Base-by-base conservation (phyloP, 2,329 filamentous ascomycete genomes). In the Aspergillus pseudotamarii region DNA sequence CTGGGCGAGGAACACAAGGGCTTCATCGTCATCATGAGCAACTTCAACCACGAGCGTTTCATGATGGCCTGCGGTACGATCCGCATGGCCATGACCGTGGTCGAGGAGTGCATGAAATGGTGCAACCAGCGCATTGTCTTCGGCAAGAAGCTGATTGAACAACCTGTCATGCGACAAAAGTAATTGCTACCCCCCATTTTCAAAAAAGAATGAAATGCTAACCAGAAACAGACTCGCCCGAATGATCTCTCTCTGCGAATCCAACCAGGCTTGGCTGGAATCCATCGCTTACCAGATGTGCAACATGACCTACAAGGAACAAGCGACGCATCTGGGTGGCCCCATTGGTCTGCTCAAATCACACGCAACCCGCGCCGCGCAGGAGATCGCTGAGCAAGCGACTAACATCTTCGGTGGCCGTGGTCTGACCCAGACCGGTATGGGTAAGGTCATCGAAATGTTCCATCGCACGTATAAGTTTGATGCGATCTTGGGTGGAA, bases 91-190 rank as follows among this genome's bases (percentile, higher is more conserved):
- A 86, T 91, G 66, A 85, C 85, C 1, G 86, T 94, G 16, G 88
- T 92, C 14, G 92, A 96, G 76, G 92, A 96, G 75, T 94, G 89
- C 71, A 81, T 96, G 66, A 95, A 95, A 77, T 97, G 93, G 93
- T 85, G 89, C 36, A 92, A 95, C 81, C 93, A 96, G 80, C 89
- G 92, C 57, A 83, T 93, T 30, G 91, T 96, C 68, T 95, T 95
- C 75, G 88, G 88, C 74, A 94, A 94, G 83, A 89, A 89, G 32
- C 84, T 96, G 46, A 90, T 94, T 68, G 89, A 93, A 72, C 92
- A 96, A 73, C 91, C 92, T 28, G 91, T 92, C 51, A 94, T 96
- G 61, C 72, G 89, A 23, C 89, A 91, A 73, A 96, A 96, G 88
- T 89, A 75, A 73, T 19, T 23, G 43, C 21, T 19, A 9, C 10